Conservation (phyloP, 1,284 basidiomycete genomes). For the Pterula multifida region DNA sequence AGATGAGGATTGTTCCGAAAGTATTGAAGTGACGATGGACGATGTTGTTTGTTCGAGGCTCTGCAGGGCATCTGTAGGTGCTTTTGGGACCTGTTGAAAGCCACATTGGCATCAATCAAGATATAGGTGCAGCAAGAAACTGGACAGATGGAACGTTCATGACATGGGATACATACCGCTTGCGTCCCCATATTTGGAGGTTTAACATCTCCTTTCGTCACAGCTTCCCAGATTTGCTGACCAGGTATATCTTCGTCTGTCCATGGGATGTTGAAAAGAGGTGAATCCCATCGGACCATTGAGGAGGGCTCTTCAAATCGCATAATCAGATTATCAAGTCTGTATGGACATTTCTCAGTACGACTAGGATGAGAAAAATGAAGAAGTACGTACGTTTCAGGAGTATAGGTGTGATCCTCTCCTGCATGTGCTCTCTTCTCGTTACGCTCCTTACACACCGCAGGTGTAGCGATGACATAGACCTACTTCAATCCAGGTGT, state of each 20-base stretch:
- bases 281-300: conserved; percentile 96
- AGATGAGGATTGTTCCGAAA: conserved; percentile 40
- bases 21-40: conserved; percentile 54
- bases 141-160: no score
- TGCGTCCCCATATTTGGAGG: conserved; percentile 84
- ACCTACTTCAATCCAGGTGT: conserved; percentile 39
- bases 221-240: conserved; percentile 70
- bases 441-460: conserved; percentile 76
- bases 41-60: conserved; percentile 65
- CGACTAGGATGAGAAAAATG: neutral
- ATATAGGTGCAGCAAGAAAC: no score
- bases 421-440: conserved; percentile 29
- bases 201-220: conserved; percentile 71
- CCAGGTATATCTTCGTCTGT: conserved; percentile 59
- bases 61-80: conserved; percentile 74
- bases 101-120: conserved; percentile 9
- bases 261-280: conserved; percentile 79
- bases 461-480: conserved; percentile 69
- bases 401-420: conserved; percentile 37
- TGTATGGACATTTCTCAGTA: conserved; percentile 23
- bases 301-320: conserved; percentile 95
- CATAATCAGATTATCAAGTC: conserved; percentile 80
- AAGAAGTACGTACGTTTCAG: conserved; percentile 57
- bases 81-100: conserved; percentile 48
- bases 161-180: conserved; percentile 41